These are phyloP conservation scores for Acacia crassicarpa DNA, from an alignment of 306 rosid species.

Conservation along the genomic window DNA sequence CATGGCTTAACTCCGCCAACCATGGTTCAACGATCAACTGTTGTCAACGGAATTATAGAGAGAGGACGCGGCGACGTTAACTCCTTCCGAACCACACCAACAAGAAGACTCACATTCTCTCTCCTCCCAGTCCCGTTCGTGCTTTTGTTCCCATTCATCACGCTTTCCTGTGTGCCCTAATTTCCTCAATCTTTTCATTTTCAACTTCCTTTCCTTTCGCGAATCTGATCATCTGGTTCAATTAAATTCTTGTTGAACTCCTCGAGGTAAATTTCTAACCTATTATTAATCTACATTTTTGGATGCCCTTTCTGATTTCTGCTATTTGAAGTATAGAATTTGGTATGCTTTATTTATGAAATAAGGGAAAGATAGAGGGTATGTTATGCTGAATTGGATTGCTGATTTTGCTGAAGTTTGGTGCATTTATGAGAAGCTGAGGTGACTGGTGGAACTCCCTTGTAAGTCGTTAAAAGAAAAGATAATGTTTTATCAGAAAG, in stretches of 20 bases:
- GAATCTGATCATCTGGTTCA: neutral
- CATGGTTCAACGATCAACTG: no score
- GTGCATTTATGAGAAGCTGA: neutral
- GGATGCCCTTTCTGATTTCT: neutral
- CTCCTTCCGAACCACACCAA: neutral
- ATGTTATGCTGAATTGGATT: neutral
- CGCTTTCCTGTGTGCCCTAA: neutral
- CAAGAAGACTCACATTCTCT: neutral
- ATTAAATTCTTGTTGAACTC: neutral
- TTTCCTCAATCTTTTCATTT: neutral
- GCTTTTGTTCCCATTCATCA: neutral
- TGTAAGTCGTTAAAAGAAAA: neutral
- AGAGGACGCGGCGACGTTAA: neutral
- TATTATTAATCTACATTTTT: neutral
- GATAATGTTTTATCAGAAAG: neutral
- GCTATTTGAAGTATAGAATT: neutral
- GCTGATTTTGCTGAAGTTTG: conserved; percentile 4
- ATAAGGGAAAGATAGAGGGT: neutral
- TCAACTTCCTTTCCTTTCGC: neutral
- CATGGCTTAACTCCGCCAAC: neutral
- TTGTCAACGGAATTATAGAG: neutral
- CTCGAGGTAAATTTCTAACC: neutral
- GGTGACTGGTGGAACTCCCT: conserved; percentile 11
- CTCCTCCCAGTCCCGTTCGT: no score
- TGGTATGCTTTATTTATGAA: neutral